A percentile compares a stretch with the other conserved stretches of the same genome.
Evolutionary conservation across 768 basidiomycete genomes (phyloP).

Genomic region (Termitomyces bulborhizus): DNA sequence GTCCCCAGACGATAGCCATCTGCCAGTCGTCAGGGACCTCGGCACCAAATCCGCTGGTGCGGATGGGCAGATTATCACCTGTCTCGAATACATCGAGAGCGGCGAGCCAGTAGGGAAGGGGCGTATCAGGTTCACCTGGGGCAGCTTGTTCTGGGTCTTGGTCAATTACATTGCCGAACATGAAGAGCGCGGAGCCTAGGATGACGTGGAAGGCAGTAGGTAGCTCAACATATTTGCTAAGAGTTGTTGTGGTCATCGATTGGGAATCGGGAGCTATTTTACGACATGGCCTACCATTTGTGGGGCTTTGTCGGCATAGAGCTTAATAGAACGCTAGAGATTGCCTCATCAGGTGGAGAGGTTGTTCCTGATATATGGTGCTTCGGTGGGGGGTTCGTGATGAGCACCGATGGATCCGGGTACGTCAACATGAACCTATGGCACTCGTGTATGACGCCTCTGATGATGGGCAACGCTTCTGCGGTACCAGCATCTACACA

Average conservation of each 20-base stretch:
- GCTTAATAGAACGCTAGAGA: slow-evolving; percentile 2
- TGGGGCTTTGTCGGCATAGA: slow-evolving; percentile 1
- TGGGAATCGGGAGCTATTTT: neutral
- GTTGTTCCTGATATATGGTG: slow-evolving; percentile 8
- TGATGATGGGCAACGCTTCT: slow-evolving; percentile 48
- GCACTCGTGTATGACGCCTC: slow-evolving; percentile 63
- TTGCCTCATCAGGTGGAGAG: neutral
- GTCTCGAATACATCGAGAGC: slow-evolving; percentile 68
- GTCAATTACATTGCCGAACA: slow-evolving; percentile 56
- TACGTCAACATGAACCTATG: slow-evolving; percentile 52
- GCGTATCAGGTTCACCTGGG: slow-evolving; percentile 45
- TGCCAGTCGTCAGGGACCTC: slow-evolving; percentile 54
- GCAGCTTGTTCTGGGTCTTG: slow-evolving; percentile 44
- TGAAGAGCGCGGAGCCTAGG: slow-evolving; percentile 56
- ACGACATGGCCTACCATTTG: slow-evolving; percentile 12
- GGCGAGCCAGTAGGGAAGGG: slow-evolving; percentile 58
- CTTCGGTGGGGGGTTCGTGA: slow-evolving; percentile 19
- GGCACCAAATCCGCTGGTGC: slow-evolving; percentile 25
- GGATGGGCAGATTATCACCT: slow-evolving; percentile 54
- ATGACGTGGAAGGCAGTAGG: slow-evolving; percentile 64
- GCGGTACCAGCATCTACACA: slow-evolving; percentile 34
- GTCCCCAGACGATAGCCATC: slow-evolving; percentile 63
- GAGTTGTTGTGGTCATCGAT: slow-evolving; percentile 3
- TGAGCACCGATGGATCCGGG: slow-evolving; percentile 52
- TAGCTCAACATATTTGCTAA: slow-evolving; percentile 39